Conservation (phyloP, 2,329 filamentous ascomycete genomes). For the Bipolaris oryzae region DNA sequence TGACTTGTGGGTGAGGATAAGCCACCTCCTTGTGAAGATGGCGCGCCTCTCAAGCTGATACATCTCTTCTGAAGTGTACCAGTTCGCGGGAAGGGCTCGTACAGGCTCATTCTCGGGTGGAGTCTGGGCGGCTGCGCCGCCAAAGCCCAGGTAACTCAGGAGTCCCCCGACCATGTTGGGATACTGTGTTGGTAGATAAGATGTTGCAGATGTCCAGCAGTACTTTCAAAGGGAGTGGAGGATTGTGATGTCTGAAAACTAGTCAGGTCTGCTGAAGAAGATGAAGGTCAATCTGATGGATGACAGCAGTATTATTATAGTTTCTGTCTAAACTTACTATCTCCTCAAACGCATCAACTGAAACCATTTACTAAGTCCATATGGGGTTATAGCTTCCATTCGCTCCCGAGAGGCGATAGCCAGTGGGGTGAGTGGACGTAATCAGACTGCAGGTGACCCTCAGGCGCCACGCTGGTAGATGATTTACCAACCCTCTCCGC, state of each 20-base stretch:
- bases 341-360: constrained; percentile 36
- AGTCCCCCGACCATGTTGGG: constrained; percentile 34
- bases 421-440: constrained; percentile 35
- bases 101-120: constrained; percentile 36
- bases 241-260: background rate
- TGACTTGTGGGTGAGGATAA: constrained; percentile 60
- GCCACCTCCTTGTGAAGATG: constrained; percentile 62
- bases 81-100: constrained; percentile 51
- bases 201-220: background rate
- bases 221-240: background rate
- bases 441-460: constrained; percentile 27
- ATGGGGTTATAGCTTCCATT: constrained; percentile 41
- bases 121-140: constrained; percentile 20
- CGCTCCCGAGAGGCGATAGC: constrained; percentile 20
- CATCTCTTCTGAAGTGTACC: constrained; percentile 51
- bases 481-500: constrained; percentile 13
- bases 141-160: constrained; percentile 36
- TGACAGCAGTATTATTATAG: constrained; percentile 31
- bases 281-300: constrained; percentile 15
- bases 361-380: constrained; percentile 28
- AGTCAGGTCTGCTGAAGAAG: constrained; percentile 1
- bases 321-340: constrained; percentile 12
- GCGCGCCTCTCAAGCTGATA: constrained; percentile 58
- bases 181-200: background rate
- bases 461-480: constrained; percentile 28